These are phyloP conservation scores for Botrytis tulipae DNA, from an alignment of 2,329 filamentous ascomycete genomes.

Conservation along the genomic window DNA sequence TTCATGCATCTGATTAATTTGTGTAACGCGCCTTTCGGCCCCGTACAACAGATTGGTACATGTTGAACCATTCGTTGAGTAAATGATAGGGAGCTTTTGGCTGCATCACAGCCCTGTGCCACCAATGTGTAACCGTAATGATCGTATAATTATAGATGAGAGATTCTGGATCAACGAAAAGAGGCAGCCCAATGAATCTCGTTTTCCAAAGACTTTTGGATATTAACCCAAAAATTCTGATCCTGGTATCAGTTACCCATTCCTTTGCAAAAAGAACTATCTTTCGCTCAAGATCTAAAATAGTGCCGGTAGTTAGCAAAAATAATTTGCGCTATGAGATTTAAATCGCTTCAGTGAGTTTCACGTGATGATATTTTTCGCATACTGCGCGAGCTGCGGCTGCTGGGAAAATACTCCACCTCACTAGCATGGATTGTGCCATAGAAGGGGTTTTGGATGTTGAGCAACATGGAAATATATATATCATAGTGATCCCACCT, in stretches of 20 bases:
- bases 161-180: neutral
- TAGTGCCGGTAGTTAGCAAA: neutral
- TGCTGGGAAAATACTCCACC: constrained; percentile 13
- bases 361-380: constrained; percentile 12
- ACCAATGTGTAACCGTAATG: neutral
- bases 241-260: neutral
- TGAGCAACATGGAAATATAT: constrained; percentile 4
- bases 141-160: neutral
- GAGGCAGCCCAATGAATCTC: neutral
- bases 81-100: neutral
- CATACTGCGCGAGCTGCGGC: constrained; percentile 12
- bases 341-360: neutral
- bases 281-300: neutral
- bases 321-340: neutral
- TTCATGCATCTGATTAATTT: constrained; percentile 1
- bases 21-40: neutral
- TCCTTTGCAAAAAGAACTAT: neutral
- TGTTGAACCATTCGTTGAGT: neutral
- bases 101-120: neutral
- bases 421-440: constrained; percentile 2
- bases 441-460: constrained; percentile 9
- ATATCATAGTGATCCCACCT: neutral
- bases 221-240: neutral
- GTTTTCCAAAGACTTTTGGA: neutral
- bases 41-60: neutral